Percentiles rank a stretch among this genome's conserved stretches.
Conservation (phyloP, 2,329 filamentous ascomycete species). For the Fusarium setosum region DNA sequence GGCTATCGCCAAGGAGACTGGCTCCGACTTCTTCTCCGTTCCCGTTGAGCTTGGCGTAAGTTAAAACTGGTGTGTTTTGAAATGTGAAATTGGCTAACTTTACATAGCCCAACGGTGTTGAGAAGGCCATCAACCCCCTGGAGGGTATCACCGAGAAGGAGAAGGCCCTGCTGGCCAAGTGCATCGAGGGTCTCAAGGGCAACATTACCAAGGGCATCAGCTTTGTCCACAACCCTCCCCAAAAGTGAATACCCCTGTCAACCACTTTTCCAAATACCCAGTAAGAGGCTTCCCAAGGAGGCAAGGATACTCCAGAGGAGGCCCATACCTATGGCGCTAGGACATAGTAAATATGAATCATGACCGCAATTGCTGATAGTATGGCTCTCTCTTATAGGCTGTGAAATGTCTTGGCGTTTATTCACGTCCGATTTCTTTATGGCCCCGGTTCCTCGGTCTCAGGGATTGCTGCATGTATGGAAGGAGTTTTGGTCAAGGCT, state of each 20-base stretch:
- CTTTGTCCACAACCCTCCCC: conserved; percentile 87
- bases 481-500: conserved; percentile 37
- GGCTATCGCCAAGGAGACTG: conserved; percentile 84
- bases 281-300: conserved; percentile 43
- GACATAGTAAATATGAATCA: conserved; percentile 50
- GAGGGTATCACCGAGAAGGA: conserved; percentile 84
- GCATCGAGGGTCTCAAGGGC: conserved; percentile 82
- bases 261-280: conserved; percentile 36
- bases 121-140: conserved; percentile 87
- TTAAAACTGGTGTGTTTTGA: conserved; percentile 37
- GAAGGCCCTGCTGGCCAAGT: conserved; percentile 84
- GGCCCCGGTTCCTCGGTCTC: conserved; percentile 15
- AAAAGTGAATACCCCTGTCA: conserved; percentile 75
- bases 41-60: conserved; percentile 95
- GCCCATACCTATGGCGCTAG: conserved; percentile 49
- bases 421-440: conserved; percentile 32
- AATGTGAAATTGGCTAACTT: conserved; percentile 44
- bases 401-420: conserved; percentile 45
- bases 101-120: conserved; percentile 79
- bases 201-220: conserved; percentile 95
- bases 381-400: conserved; percentile 49
- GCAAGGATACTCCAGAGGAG: conserved; percentile 41
- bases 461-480: conserved; percentile 35
- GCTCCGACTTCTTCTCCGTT: conserved; percentile 94
- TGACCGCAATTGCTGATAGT: conserved; percentile 51